Conservation (phyloP, 2,329 filamentous ascomycete species). For the Amphichorda felina region DNA sequence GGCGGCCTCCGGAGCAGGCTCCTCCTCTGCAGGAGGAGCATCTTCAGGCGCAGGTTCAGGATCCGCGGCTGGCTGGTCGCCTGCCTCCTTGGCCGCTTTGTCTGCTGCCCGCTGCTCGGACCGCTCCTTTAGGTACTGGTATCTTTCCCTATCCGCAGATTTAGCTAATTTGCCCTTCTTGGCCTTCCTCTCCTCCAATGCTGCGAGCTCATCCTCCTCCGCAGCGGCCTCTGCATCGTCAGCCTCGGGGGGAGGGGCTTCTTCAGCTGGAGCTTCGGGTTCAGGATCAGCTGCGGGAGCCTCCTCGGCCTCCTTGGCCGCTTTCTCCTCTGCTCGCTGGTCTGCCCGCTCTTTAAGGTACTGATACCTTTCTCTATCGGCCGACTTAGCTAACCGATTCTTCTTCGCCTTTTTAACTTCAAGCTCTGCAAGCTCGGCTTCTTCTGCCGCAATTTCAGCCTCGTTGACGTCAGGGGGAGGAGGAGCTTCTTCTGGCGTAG, state of each 20-base stretch:
- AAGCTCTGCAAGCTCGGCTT: constrained; percentile 7
- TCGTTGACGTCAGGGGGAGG: constrained; percentile 11
- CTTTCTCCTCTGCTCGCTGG: constrained; percentile 7
- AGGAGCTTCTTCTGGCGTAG: constrained; percentile 1
- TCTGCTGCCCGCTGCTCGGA: constrained; percentile 1
- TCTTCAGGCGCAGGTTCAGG: constrained; percentile 12
- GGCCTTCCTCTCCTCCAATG: constrained; percentile 1
- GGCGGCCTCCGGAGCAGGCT: constrained; percentile 11
- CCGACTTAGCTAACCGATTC: constrained; percentile 10
- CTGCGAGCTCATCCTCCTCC: constrained; percentile 1
- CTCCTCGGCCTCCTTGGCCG: constrained; percentile 2
- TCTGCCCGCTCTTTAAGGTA: constrained; percentile 8
- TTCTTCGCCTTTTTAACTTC: constrained; percentile 17
- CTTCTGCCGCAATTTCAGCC: constrained; percentile 8
- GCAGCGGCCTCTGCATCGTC: constrained; percentile 1
- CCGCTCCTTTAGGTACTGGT: constrained; percentile 1
- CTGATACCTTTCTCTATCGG: constrained; percentile 15
- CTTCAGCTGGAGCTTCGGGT: constrained; percentile 1
- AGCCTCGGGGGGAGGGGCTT: constrained; percentile 2
- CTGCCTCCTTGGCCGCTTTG: constrained; percentile 1
- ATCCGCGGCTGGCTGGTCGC: background rate
- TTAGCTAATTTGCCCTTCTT: constrained; percentile 2
- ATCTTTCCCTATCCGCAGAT: constrained; percentile 1
- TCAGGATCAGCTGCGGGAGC: constrained; percentile 3
- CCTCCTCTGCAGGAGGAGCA: constrained; percentile 9